Percentiles rank a stretch among this genome's conserved stretches.
phyloP scores from a whole-genome alignment of 139 green algal genomes.

The Chlamydomonas incerta region DNA sequence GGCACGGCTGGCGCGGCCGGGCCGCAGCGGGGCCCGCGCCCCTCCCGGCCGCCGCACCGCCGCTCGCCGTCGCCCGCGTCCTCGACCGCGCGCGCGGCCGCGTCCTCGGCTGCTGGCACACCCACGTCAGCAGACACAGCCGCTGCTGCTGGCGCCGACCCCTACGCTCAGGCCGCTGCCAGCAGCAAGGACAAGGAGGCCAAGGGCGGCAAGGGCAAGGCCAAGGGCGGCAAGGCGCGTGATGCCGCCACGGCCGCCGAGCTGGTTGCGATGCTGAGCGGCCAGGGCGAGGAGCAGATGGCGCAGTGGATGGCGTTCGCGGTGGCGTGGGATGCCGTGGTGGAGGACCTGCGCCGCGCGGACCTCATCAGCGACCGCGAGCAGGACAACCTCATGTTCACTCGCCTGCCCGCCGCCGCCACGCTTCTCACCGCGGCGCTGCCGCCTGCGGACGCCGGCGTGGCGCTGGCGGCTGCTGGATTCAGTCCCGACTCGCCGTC shows the following conservation, averaged over 20 bases:
- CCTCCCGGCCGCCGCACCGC: too few species aligned
- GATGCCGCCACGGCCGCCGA: constrained; percentile 4
- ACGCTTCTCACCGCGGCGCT: background rate
- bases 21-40: too few species aligned
- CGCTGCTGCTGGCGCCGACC: too few species aligned
- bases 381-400: constrained; percentile 45
- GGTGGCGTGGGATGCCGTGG: constrained; percentile 44
- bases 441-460: too few species aligned
- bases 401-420: background rate
- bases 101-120: too few species aligned
- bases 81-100: too few species aligned
- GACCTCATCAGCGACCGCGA: constrained; percentile 52
- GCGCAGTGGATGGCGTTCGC: constrained; percentile 47
- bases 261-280: constrained; percentile 20
- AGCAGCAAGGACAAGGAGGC: background rate
- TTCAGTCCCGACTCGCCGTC: too few species aligned
- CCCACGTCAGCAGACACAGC: too few species aligned
- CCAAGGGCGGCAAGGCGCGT: background rate
- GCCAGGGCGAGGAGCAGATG: constrained; percentile 34
- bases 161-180: too few species aligned
- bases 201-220: background rate
- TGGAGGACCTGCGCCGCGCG: constrained; percentile 46
- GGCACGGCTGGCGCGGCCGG: too few species aligned
- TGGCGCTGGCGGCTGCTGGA: too few species aligned
- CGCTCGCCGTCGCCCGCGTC: too few species aligned